Evolutionary conservation across 331 rosid species (phyloP), one percentile per base, ranked within the genome.

Genomic region (Stylosanthes scabra): DNA sequence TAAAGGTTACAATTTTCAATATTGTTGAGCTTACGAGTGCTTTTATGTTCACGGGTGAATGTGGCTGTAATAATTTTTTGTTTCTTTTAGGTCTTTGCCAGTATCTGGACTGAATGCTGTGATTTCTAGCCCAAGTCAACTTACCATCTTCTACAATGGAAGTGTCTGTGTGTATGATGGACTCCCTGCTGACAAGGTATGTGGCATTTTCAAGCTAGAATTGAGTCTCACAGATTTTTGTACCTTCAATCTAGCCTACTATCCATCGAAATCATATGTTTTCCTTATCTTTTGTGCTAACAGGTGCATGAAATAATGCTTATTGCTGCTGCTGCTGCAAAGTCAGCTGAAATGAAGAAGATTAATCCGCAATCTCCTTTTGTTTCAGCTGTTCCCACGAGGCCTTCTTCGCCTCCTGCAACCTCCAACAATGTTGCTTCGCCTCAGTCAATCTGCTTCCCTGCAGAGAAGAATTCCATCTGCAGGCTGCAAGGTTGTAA

Each of bases 151-250:
- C 82, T 89, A 71, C 9, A 81, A 84, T 20, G 95, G 95, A 76
- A 77, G 82, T 7, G 79, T 87, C 28, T 79, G 81, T 59, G 83
- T 85, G 82, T 89, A 81, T 77, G 88, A 87, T 64, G 88, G 84
- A 55, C 74, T 89, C 40, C 86, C 95, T 59, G 90, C 83, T 51
- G 95, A 89, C 27, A 89, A 89, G 92, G 95, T 83, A 69, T 13
- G 64, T 52, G 29, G 46, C 65, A 55, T 40, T 72, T 67, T 14
- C 58, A 67, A 9, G 57, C 39, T 39, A 52, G n/a, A 13, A 61
- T 41, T 40, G 15, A 77, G 58, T 57, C 60, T 46, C 46, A 73
- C 42, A 42, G 54, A 31, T 51, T 42, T 39, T 52, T 34, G 34
- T 71, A 5, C 63, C 50, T 51, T 59, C 34, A 41, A 37, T 61